Percentiles rank a stretch among this genome's conserved stretches.
Conservation (phyloP, 441 rosid species). For the Syzygium malaccense region DNA sequence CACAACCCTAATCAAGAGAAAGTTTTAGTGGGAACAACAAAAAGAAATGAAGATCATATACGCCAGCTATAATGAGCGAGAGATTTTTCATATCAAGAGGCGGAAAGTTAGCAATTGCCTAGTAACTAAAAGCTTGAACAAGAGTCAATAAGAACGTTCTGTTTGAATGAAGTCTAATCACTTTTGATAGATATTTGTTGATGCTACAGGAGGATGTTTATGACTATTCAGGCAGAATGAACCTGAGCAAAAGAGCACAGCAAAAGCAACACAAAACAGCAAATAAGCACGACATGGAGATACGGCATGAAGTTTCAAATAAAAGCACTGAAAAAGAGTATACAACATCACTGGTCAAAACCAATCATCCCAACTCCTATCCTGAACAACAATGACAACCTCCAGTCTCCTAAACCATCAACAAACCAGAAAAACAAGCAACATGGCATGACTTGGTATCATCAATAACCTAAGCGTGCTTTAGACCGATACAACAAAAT, state of each 20-base stretch:
- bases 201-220: neutral
- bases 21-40: neutral
- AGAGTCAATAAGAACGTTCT: neutral
- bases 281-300: neutral
- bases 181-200: neutral
- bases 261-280: neutral
- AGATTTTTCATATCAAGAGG: neutral
- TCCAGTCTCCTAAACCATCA: neutral
- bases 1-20: slow-evolving; percentile 44
- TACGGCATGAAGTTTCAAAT: neutral
- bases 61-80: neutral
- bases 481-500: neutral
- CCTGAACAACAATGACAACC: neutral
- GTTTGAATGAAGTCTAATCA: neutral
- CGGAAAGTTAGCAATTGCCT: neutral
- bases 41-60: neutral
- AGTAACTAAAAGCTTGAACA: neutral
- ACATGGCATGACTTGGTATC: neutral
- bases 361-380: neutral
- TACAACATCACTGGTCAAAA: neutral
- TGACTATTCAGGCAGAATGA: neutral
- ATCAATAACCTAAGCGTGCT: neutral
- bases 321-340: neutral
- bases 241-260: neutral
- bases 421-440: neutral